A percentile compares a stretch with the other conserved stretches of the same genome.
Conservation (phyloP, 257 asterid species). For the Perilla frutescens region DNA sequence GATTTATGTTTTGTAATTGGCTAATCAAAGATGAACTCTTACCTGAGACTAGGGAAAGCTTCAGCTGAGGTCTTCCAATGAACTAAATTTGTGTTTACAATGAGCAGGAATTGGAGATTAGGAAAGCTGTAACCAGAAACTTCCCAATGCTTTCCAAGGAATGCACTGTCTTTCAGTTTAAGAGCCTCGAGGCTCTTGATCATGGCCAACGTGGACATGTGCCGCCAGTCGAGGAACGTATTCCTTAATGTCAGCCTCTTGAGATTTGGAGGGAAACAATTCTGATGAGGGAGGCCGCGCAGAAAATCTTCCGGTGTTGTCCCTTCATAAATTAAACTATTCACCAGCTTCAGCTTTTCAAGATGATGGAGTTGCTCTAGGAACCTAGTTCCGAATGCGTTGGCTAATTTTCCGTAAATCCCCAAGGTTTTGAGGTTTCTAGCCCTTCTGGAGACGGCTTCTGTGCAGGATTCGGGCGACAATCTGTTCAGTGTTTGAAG, state of each 20-base stretch:
- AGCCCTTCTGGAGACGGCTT: not conserved
- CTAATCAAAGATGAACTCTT: too few species aligned
- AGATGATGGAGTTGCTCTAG: not conserved
- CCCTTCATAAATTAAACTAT: not conserved
- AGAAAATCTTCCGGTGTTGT: not conserved
- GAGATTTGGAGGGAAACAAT: conserved; percentile 40
- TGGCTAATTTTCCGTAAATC: conserved; percentile 12
- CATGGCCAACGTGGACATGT: not conserved
- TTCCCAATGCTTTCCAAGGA: conserved; percentile 39
- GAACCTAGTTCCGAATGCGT: not conserved
- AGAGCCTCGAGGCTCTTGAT: not conserved
- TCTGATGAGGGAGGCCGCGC: conserved; percentile 14
- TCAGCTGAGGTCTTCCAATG: conserved; percentile 38
- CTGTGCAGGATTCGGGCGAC: conserved; percentile 22
- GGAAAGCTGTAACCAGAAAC: not conserved
- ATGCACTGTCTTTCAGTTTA: conserved; percentile 21
- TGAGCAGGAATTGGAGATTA: conserved; percentile 39
- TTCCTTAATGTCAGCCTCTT: conserved; percentile 39
- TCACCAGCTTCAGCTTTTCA: conserved; percentile 30
- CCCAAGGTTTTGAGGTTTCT: conserved; percentile 9
- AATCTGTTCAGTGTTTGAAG: conserved; percentile 16
- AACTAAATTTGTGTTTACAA: conserved; percentile 32
- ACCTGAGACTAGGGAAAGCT: conserved; percentile 38
- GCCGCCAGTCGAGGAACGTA: conserved; percentile 38
- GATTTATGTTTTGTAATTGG: too few species aligned